Evolutionary conservation across 192 early-diverging fungal genomes (phyloP).

Genomic region (Phycomyces nitens): DNA sequence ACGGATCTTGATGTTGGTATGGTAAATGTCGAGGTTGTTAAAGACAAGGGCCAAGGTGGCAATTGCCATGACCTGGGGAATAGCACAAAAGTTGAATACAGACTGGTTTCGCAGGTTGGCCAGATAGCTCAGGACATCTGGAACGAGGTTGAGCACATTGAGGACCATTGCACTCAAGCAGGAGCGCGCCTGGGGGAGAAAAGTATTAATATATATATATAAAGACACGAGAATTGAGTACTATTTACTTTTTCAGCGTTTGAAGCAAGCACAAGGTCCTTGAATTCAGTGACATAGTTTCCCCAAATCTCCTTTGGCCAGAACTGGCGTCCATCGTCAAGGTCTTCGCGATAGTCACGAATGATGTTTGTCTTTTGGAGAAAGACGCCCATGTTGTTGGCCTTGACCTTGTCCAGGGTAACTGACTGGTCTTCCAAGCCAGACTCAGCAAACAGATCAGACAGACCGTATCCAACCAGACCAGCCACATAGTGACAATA

Average conservation of each 20-base stretch:
- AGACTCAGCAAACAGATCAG: conserved; percentile 83
- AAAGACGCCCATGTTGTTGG: conserved; percentile 97
- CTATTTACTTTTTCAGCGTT: conserved; percentile 54
- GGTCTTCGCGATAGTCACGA: conserved; percentile 91
- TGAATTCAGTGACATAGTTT: conserved; percentile 69
- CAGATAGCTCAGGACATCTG: conserved; percentile 87
- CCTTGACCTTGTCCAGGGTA: conserved; percentile 46
- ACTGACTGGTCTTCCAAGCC: conserved; percentile 68
- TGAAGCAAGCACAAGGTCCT: conserved; percentile 66
- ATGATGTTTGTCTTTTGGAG: conserved; percentile 98
- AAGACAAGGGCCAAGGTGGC: conserved; percentile 84
- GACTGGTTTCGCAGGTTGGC: conserved; percentile 68
- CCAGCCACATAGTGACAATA: conserved; percentile 99
- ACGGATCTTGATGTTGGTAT: conserved; percentile 87
- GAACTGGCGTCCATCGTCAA: conserved; percentile 85
- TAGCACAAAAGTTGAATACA: conserved; percentile 93
- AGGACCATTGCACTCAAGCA: conserved; percentile 87
- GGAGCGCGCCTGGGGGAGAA: conserved; percentile 51
- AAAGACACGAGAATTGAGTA: too few relatives aligned
- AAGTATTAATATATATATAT: not conserved
- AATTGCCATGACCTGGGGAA: conserved; percentile 99
- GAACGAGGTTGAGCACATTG: conserved; percentile 82
- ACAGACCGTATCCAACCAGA: conserved; percentile 90
- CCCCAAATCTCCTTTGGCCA: conserved; percentile 97
- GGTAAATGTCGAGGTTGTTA: conserved; percentile 80